Evolutionary conservation across 2,329 filamentous ascomycete species (phyloP), one percentile per base, ranked within the genome.

Genomic region (Cryphonectria japonica): DNA sequence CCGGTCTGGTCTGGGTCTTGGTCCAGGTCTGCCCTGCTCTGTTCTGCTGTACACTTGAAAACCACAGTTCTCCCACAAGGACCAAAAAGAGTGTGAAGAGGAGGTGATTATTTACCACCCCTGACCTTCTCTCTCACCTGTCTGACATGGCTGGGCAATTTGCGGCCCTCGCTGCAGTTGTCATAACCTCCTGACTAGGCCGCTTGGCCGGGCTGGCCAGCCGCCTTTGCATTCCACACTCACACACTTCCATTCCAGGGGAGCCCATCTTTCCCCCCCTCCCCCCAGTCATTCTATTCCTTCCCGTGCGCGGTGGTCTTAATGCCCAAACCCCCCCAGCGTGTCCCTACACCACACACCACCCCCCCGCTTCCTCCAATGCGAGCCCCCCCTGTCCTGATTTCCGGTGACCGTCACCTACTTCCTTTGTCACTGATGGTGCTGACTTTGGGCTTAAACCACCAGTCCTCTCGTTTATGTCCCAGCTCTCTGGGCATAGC

Each of bases 381-480:
- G 32, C 60, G 61, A 43, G 37, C 37, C 37, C 67, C 67, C 69
- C 69, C 65, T 67, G 66, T 70, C 39, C 66, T 61, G 52, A 19
- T 50, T 57, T 60, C 67, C 62, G 59, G 43, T 67, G 52, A 67
- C 62, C 63, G 13, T 64, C 60, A 43, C 29, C 66, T 68, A 43
- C 41, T 68, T 68, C 60, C 59, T 72, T 66, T 43, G 60, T 68
- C 69, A 52, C 67, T 70, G 66, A 67, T 72, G 72, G 70, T 75
- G 67, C 69, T 73, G 71, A 70, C 74, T 65, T 50, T 59, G 37
- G 68, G 62, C 67, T 69, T 29, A 8, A 69, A 71, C 46, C 63
- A 66, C 71, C 80, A 97, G 94, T 97, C 70, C 86, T 94, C 76
- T 97, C 93, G 77, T 97, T 97, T 83, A 95, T 97, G 88, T 94